Conservation (phyloP, 1,139 yeast species). For the Hemisphaericaspora xylofermentans region DNA sequence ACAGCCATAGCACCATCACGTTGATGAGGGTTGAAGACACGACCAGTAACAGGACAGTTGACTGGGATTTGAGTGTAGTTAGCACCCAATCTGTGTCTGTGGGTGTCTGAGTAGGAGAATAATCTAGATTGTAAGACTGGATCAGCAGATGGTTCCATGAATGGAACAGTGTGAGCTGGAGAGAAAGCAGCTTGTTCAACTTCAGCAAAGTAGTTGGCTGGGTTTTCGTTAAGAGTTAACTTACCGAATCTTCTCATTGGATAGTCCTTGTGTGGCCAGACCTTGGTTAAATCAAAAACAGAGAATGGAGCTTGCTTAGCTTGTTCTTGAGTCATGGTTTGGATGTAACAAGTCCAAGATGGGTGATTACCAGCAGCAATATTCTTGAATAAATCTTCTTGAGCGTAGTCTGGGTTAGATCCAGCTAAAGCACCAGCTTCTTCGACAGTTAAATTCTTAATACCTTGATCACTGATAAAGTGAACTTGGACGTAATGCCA, state of each 20-base stretch:
- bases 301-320: constrained; percentile 62
- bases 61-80: constrained; percentile 76
- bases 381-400: constrained; percentile 61
- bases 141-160: constrained; percentile 81
- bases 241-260: constrained; percentile 76
- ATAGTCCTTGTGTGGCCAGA: constrained; percentile 78
- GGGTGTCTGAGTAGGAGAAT: constrained; percentile 86
- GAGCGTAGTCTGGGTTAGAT: constrained; percentile 63
- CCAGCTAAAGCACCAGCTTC: constrained; percentile 61
- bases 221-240: constrained; percentile 68
- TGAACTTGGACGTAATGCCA: constrained; percentile 69
- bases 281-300: constrained; percentile 70
- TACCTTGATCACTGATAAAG: constrained; percentile 59
- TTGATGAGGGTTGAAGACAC: constrained; percentile 58
- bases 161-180: constrained; percentile 83
- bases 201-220: constrained; percentile 77
- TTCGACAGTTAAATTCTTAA: constrained; percentile 52
- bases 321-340: constrained; percentile 66
- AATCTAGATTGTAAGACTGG: constrained; percentile 84
- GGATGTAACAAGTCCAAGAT: constrained; percentile 64
- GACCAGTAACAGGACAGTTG: constrained; percentile 58
- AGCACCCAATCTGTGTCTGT: constrained; percentile 60
- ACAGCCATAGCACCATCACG: constrained; percentile 89
- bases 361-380: constrained; percentile 61
- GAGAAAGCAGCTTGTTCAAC: constrained; percentile 82